Conservation (phyloP, 176 grass and related monocot species). For the Hsuehochloa calcarea region DNA sequence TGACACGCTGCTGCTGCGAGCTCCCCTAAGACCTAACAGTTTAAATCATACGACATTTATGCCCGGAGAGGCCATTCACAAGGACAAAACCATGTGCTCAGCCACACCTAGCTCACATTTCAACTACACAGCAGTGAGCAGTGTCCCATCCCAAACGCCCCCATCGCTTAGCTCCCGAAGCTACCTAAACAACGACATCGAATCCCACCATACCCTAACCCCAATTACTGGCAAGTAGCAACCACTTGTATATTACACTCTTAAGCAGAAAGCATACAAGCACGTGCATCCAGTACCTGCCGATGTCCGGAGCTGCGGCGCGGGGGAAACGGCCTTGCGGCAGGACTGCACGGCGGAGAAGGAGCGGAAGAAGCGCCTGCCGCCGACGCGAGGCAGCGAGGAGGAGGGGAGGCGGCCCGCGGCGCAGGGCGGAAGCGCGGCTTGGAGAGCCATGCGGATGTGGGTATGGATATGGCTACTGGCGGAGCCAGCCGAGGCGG, state of each 20-base stretch:
- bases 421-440: conserved; percentile 5
- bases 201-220: background rate
- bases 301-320: conserved; percentile 10
- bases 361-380: background rate
- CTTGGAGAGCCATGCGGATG: conserved; percentile 43
- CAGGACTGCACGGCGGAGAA: background rate
- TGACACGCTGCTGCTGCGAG: background rate
- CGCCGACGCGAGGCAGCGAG: background rate
- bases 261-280: background rate
- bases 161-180: background rate
- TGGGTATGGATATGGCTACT: background rate
- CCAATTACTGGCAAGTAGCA: conserved; percentile 6
- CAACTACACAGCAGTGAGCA: background rate
- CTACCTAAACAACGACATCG: background rate
- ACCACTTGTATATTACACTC: background rate
- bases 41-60: background rate
- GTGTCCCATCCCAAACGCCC: background rate
- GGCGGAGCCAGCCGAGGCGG: background rate
- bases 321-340: background rate
- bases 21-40: background rate
- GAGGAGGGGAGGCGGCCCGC: background rate
- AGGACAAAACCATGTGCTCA: background rate
- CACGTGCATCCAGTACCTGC: conserved; percentile 15
- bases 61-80: background rate
- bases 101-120: conserved; percentile 6